These are phyloP conservation scores for Botrytis elliptica DNA, from an alignment of 2,329 filamentous ascomycete species.

Conservation along the genomic window DNA sequence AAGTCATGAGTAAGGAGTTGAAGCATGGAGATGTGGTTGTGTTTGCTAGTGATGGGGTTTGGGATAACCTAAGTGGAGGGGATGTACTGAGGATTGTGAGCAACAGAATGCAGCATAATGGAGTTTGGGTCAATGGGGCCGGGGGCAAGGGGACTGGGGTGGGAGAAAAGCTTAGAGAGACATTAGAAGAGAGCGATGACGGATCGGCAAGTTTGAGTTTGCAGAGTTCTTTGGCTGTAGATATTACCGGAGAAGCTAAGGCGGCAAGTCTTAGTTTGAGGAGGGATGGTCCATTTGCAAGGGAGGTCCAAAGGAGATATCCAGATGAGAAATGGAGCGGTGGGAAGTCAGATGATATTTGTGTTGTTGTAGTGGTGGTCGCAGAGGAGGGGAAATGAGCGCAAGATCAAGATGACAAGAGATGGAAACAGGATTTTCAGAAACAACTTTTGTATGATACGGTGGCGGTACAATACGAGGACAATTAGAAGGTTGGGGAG, in stretches of 20 bases:
- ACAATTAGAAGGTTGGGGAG: background rate
- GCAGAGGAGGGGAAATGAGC: slow-evolving; percentile 55
- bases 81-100: slow-evolving; percentile 82
- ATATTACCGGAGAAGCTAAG: slow-evolving; percentile 81
- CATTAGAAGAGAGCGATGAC: slow-evolving; percentile 50
- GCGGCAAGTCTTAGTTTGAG: slow-evolving; percentile 77
- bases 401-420: background rate
- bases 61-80: slow-evolving; percentile 92
- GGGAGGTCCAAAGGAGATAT: slow-evolving; percentile 85
- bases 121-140: slow-evolving; percentile 69
- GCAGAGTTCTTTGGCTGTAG: slow-evolving; percentile 75
- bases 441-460: background rate
- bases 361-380: slow-evolving; percentile 76
- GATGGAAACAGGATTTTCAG: background rate
- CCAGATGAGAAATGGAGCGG: slow-evolving; percentile 85
- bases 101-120: slow-evolving; percentile 67
- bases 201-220: slow-evolving; percentile 48
- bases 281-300: slow-evolving; percentile 89
- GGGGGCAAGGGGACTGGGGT: slow-evolving; percentile 59
- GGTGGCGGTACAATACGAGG: background rate
- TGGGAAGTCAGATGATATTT: slow-evolving; percentile 95
- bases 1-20: slow-evolving; percentile 71
- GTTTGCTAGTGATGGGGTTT: slow-evolving; percentile 91
- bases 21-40: slow-evolving; percentile 92
- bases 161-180: slow-evolving; percentile 55